phyloP scores from a whole-genome alignment of 148 eudicot species.

The Persicaria tinctoria region DNA sequence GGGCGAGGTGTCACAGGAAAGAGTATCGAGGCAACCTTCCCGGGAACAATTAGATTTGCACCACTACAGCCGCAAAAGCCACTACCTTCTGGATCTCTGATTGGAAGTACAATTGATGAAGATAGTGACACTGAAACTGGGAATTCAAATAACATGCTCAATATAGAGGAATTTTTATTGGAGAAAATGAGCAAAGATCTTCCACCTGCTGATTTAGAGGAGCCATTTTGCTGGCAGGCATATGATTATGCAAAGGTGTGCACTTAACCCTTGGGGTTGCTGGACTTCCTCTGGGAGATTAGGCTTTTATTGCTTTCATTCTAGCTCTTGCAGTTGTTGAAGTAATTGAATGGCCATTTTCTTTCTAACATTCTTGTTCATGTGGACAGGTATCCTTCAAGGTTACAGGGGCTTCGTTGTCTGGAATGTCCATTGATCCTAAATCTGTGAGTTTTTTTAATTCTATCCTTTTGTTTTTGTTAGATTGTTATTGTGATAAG shows the following conservation, averaged over 20 bases:
- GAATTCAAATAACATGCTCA: slow-evolving; percentile 45
- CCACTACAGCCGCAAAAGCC: slow-evolving; percentile 56
- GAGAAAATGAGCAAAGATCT: slow-evolving; percentile 88
- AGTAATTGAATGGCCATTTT: background rate
- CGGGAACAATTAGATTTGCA: slow-evolving; percentile 88
- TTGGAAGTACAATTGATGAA: slow-evolving; percentile 48
- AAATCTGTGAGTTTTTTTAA: slow-evolving; percentile 64
- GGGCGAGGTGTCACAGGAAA: slow-evolving; percentile 81
- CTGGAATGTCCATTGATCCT: slow-evolving; percentile 83
- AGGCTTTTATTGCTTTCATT: background rate
- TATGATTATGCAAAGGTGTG: slow-evolving; percentile 90
- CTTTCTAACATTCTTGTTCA: slow-evolving; percentile 11
- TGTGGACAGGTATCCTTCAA: slow-evolving; percentile 86
- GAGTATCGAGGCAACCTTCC: slow-evolving; percentile 90
- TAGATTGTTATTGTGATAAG: background rate
- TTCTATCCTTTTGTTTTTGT: slow-evolving; percentile 5
- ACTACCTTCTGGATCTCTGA: slow-evolving; percentile 30
- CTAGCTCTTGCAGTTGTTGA: background rate
- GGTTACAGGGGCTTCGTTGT: slow-evolving; percentile 72
- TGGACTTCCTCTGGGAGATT: background rate
- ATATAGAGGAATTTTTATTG: slow-evolving; percentile 66
- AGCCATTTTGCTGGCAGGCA: slow-evolving; percentile 98
- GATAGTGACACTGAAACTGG: slow-evolving; percentile 79
- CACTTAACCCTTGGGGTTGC: background rate
- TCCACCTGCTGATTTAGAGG: slow-evolving; percentile 82